These are phyloP conservation scores for Cordyceps cateniannulata DNA, from an alignment of 2,329 filamentous ascomycete genomes.

Conservation along the genomic window DNA sequence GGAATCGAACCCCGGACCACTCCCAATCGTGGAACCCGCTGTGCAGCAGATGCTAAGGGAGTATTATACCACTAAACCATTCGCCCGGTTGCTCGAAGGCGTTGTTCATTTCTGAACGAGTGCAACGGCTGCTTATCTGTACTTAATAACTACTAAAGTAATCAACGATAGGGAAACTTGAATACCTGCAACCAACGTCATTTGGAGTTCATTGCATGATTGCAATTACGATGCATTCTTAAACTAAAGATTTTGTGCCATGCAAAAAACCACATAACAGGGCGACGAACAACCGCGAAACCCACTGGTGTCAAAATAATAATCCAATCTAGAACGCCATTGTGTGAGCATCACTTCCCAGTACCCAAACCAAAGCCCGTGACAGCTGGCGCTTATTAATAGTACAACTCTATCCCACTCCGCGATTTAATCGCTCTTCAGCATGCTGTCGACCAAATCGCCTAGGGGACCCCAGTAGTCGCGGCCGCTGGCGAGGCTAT, in stretches of 20 bases:
- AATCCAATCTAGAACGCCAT: conserved; percentile 10
- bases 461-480: conserved; percentile 97
- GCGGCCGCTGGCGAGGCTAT: conserved; percentile 82
- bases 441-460: conserved; percentile 95
- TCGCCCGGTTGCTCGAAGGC: conserved; percentile 1
- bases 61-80: conserved; percentile 14
- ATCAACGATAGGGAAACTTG: no score
- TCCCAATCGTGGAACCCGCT: conserved; percentile 12
- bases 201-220: not conserved
- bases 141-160: not conserved
- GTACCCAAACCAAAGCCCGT: not conserved
- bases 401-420: not conserved
- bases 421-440: conserved; percentile 69
- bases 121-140: not conserved
- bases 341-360: not conserved
- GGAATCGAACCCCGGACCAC: conserved; percentile 16
- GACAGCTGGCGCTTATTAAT: not conserved
- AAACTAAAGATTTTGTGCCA: not conserved
- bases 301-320: not conserved
- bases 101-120: conserved; percentile 23
- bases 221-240: not conserved
- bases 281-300: not conserved
- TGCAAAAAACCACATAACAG: not conserved
- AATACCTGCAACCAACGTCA: no score
- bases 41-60: conserved; percentile 8